Base-by-base conservation (phyloP, 2,329 filamentous ascomycete genomes). In the Colletotrichum sublineola region DNA sequence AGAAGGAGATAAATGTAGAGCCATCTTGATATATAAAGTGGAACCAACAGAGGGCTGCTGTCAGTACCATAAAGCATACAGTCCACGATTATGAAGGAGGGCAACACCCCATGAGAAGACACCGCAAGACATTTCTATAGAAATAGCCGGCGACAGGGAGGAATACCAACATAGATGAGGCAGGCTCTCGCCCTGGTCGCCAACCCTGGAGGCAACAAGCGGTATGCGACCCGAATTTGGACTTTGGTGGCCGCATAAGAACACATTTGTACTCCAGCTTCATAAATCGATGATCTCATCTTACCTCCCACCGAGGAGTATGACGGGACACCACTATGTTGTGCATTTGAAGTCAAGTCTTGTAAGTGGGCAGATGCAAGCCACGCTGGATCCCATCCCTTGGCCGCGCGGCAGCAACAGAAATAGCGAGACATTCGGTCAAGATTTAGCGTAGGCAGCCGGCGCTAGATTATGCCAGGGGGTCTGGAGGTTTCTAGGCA, bases 261-360 rank as follows among this genome's bases (percentile, higher is more conserved):
- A 48, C 14, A 44, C 29, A n/a, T 33, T 6, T 46, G 24, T 4
- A 61, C 29, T 36, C 15, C 20, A 61, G 15, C 29, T 36, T 48
- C 42, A 31, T n/a, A n/a, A 12, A 48, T 33, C 58, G 18, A 29
- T 12, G 3, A 6, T 50, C 50, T 15, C 58, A 38, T 62, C 20
- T 48, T 24, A 2, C 38, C 42, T 48, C 29, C 20, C n/a, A 62
- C 58, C 58, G 42, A 50, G 29, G 6, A 46, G 20, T 36, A 11
- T 31, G 38, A 38, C 18, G 58, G 58, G 42, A 50, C n/a, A 62
- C 31, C 58, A 44, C 58, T 62, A 62, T 62, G 42, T 62, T 50
- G 58, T 62, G 58, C 58, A 38, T 62, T 36, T 29, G 31, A 15
- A 6, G n/a, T 15, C 33, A 36, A 31, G 42, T 7, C 31, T 29